These are phyloP conservation scores for Clitopilus passeckerianus DNA, from an alignment of 768 basidiomycete genomes.

Conservation along the genomic window DNA sequence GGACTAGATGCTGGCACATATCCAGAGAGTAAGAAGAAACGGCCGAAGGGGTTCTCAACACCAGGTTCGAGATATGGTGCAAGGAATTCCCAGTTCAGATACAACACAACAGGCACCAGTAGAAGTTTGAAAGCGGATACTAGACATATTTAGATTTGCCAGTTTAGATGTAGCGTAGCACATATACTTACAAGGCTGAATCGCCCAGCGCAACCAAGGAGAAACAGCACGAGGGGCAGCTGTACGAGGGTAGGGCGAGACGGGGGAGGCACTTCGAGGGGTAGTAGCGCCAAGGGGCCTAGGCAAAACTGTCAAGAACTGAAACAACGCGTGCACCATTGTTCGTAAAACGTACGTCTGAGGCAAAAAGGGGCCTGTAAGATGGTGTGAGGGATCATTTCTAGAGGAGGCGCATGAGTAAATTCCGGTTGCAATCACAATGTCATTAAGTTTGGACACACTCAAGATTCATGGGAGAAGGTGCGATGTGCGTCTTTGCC, in stretches of 20 bases:
- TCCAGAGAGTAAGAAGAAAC: slow-evolving; percentile 69
- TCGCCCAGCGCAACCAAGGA: slow-evolving; percentile 64
- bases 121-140: slow-evolving; percentile 67
- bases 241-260: slow-evolving; percentile 7
- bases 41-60: slow-evolving; percentile 67
- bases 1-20: slow-evolving; percentile 44
- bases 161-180: too few species aligned
- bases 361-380: slow-evolving; percentile 56
- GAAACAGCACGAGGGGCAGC: slow-evolving; percentile 16
- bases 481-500: not conserved
- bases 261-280: slow-evolving; percentile 30
- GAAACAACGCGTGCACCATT: not conserved
- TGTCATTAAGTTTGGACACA: slow-evolving; percentile 10
- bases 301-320: slow-evolving; percentile 8
- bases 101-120: slow-evolving; percentile 53
- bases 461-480: slow-evolving; percentile 20
- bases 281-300: slow-evolving; percentile 36
- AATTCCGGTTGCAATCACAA: not conserved
- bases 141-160: slow-evolving; percentile 14
- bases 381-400: slow-evolving; percentile 53
- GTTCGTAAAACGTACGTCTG: slow-evolving; percentile 45
- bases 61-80: slow-evolving; percentile 38
- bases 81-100: slow-evolving; percentile 57
- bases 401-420: slow-evolving; percentile 22
- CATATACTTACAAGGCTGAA: slow-evolving; percentile 56